Evolutionary conservation across 2,329 filamentous ascomycete species (phyloP).

Genomic region (Clonostachys sp.): DNA sequence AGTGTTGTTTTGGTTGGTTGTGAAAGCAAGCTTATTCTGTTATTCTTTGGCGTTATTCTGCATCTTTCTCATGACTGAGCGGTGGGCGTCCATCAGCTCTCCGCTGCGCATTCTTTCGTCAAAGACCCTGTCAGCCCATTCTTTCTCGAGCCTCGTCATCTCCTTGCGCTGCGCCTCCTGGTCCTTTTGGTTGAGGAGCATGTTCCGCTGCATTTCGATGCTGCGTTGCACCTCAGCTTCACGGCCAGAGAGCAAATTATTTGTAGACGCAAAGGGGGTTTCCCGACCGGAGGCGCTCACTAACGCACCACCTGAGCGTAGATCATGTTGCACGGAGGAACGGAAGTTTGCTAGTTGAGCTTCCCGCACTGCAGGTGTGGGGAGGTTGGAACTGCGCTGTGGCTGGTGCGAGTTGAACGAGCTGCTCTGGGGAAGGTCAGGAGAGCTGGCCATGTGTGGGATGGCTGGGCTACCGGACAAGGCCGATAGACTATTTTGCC

Average conservation of each 20-base stretch:
- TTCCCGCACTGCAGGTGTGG: constrained; percentile 41
- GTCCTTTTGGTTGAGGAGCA: constrained; percentile 58
- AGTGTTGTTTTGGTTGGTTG: neutral
- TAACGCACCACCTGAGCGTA: constrained; percentile 37
- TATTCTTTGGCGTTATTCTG: constrained; percentile 45
- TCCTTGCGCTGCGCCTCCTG: constrained; percentile 57
- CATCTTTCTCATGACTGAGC: constrained; percentile 76
- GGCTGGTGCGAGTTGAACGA: constrained; percentile 52
- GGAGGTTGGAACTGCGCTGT: constrained; percentile 36
- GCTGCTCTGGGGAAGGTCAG: neutral
- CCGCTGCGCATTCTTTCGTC: constrained; percentile 74
- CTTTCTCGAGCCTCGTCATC: constrained; percentile 50
- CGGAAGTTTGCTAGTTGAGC: constrained; percentile 64
- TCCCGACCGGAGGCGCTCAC: constrained; percentile 26
- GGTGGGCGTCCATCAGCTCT: constrained; percentile 70
- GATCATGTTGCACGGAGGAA: constrained; percentile 57
- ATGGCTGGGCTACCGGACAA: constrained; percentile 10
- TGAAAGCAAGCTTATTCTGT: neutral
- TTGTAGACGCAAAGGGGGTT: constrained; percentile 26
- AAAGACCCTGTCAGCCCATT: constrained; percentile 57
- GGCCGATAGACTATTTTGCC: constrained; percentile 38
- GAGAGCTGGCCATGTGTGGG: neutral
- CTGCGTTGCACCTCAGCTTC: constrained; percentile 37
- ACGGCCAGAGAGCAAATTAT: constrained; percentile 21
- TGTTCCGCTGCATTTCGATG: constrained; percentile 49